Percentiles rank a stretch among this genome's conserved stretches.
These are phyloP conservation scores for Rhodamnia rubescens DNA, from an alignment of 345 rosid genomes.

Conservation along the genomic window DNA sequence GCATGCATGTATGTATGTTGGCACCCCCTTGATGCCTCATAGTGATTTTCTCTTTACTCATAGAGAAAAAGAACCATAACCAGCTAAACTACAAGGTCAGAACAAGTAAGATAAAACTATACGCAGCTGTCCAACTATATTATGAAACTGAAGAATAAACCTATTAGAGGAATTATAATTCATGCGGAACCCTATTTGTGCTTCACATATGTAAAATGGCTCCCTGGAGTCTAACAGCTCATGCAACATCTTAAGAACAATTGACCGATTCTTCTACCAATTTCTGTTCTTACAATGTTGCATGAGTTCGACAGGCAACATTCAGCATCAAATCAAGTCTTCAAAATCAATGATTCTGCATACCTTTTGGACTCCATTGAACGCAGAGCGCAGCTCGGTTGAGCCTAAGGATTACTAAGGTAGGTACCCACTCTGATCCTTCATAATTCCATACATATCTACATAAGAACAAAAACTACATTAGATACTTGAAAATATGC, in stretches of 20 bases:
- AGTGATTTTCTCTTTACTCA: neutral
- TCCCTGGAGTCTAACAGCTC: neutral
- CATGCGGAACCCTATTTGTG: neutral
- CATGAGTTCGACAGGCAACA: neutral
- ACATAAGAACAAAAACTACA: neutral
- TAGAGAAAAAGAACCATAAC: neutral
- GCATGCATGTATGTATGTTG: neutral
- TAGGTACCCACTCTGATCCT: conserved; percentile 90
- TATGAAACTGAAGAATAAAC: neutral
- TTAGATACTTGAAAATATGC: neutral
- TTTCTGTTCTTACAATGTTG: too few relatives aligned
- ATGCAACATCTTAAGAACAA: neutral
- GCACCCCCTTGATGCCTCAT: neutral
- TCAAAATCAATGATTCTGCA: neutral
- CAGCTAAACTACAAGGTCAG: neutral
- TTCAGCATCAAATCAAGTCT: neutral
- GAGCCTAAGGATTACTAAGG: conserved; percentile 92
- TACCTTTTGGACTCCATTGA: conserved; percentile 97
- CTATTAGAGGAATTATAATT: neutral
- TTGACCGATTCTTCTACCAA: neutral
- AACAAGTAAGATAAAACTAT: neutral
- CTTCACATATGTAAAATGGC: neutral
- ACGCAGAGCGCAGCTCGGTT: conserved; percentile 97
- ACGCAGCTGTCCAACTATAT: neutral
- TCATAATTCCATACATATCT: conserved; percentile 93